Evolutionary conservation across 1,139 yeast genomes (phyloP), one percentile per base, ranked within the genome.

Genomic region (Pichia kudriavzevii): DNA sequence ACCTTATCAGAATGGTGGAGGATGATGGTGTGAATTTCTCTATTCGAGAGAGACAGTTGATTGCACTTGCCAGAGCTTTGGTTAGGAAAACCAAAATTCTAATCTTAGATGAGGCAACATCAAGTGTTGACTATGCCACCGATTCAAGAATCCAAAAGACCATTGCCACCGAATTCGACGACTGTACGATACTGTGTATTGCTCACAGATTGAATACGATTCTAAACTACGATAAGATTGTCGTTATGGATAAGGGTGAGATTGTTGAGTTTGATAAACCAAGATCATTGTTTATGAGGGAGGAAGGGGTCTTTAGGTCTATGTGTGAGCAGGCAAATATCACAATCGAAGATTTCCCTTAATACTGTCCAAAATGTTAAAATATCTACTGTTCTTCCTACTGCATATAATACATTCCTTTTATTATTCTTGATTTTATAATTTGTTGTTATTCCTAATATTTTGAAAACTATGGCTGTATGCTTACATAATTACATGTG

Each of bases 151-250:
- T 72, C 41, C 77, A 72, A 47, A 45, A 53, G 6, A 70, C 76
- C 11, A 69, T 72, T 38, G 61, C 60, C 1, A 48, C 46, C 6
- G 75, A 72, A 47, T 71, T 72, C 42, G 39, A 55, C 5, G 53
- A 62, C 16, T 67, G 75, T 45, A 69, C 77, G 0, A 68, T 71
- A 27, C 56, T 72, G 44, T 70, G 77, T 54, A 70, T 72, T 53
- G 78, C 78, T 4, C 77, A 72, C 50, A 60, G 78, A 45, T 60
- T 72, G 52, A 69, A 66, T 49, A 72, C 77, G 1, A 70, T 72
- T 43, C 47, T 70, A 35, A 58, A 67, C 40, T 71, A 71, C 44
- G 77, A 72, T 45, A 62, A 63, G 42, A 69, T 72, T 35, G 55
- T 71, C 40, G 75, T 71, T 20, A 53, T 72, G 57, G 75, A 69